phyloP scores from a whole-genome alignment of 768 basidiomycete species.

The Leccinum fibrillosum region DNA sequence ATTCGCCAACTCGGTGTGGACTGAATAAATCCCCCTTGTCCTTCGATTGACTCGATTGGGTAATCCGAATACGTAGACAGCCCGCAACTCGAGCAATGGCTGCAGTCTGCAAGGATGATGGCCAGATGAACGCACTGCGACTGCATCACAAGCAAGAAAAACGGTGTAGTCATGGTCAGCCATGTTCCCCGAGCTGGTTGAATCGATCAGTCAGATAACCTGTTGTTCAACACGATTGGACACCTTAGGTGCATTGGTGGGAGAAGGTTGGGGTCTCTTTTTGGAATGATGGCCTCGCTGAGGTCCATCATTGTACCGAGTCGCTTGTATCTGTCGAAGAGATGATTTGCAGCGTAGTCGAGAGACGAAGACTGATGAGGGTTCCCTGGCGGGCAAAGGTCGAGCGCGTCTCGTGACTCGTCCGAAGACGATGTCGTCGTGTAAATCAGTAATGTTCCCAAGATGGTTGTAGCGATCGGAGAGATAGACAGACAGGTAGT shows the following conservation, averaged over 20 bases:
- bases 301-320: too few species aligned
- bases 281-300: too few species aligned
- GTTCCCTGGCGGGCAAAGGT: neutral
- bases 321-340: neutral
- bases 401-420: neutral
- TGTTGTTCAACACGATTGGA: too few species aligned
- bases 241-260: too few species aligned
- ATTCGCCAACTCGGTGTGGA: neutral
- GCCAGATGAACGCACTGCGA: neutral
- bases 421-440: neutral
- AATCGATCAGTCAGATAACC: neutral
- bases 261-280: too few species aligned
- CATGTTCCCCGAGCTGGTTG: neutral
- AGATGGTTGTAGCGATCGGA: neutral
- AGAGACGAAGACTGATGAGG: neutral
- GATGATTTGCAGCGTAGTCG: neutral
- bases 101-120: neutral
- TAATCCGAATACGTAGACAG: neutral
- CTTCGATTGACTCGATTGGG: neutral
- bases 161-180: too few species aligned
- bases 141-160: neutral
- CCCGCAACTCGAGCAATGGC: neutral
- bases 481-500: neutral
- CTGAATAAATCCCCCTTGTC: neutral
- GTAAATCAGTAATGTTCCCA: neutral